These are phyloP conservation scores for Fonsecaea pugnacius DNA, from an alignment of 2,329 filamentous ascomycete genomes.

Conservation along the genomic window DNA sequence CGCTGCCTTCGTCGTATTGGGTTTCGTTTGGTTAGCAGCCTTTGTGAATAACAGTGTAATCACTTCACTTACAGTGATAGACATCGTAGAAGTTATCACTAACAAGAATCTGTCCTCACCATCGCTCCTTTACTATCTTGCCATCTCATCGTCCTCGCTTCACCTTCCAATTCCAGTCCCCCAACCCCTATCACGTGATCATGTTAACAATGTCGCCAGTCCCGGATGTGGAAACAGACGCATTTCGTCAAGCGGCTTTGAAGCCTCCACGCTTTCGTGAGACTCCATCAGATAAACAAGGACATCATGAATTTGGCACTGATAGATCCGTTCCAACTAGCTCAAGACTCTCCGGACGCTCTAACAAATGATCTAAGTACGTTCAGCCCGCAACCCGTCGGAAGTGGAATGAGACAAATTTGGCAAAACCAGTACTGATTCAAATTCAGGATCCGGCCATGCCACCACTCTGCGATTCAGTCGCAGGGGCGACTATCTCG, in stretches of 20 bases:
- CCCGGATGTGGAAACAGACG: slow-evolving; percentile 1
- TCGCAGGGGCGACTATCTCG: slow-evolving; percentile 89
- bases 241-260: slow-evolving; percentile 9
- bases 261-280: slow-evolving; percentile 5
- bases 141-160: background rate
- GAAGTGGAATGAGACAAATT: background rate
- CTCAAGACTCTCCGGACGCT: slow-evolving; percentile 85
- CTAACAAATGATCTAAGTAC: slow-evolving; percentile 83
- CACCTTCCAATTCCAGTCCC: background rate
- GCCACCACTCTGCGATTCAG: slow-evolving; percentile 81
- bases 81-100: background rate
- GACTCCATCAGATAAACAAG: slow-evolving; percentile 1
- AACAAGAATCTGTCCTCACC: background rate
- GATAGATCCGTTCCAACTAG: slow-evolving; percentile 71
- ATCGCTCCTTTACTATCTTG: background rate
- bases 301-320: slow-evolving; percentile 70
- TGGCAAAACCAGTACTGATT: slow-evolving; percentile 12
- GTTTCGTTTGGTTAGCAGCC: background rate
- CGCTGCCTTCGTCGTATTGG: background rate
- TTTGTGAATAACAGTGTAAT: background rate
- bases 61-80: background rate
- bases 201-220: background rate
- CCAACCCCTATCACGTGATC: background rate
- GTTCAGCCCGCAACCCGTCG: slow-evolving; percentile 33
- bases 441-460: slow-evolving; percentile 60